Base-by-base conservation (phyloP, 805 yeast species). In the Candida parachauliodes region DNA sequence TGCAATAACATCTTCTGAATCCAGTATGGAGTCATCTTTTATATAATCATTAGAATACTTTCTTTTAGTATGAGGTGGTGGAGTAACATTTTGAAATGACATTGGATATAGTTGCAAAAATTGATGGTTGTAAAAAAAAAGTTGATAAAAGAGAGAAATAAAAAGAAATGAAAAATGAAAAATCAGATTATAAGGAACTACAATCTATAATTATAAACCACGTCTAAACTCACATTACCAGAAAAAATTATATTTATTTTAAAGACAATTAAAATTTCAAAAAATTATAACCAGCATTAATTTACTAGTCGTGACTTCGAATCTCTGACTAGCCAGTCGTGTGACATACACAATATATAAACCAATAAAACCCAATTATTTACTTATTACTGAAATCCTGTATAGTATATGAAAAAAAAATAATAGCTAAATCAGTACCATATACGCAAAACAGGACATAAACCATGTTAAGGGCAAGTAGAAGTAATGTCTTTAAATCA, bases 401-500 rank as follows among this genome's bases (percentile, higher is more conserved):
- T 12, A 28, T 24, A 34, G 16, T n/a, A 16, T 4, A 24, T 5
- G 19, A 24, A 8, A 4, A 34, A 21, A 24, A 4, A 26, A 34
- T 24, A 16, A 19, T 8, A 31, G 11, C 33, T 9, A 33, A 24
- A 7, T 32, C 16, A 24, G 8, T 8, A 15, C 36, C 24, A 22
- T 22, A 8, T 14, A 27, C 8, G 15, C 15, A 9, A 27, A 9
- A 16, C 8, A 8, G 17, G 8, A 21, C 6, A 7, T 9, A 30
- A 18, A 26, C 18, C 19, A 56, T 56, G 61, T 53, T 55, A 45
- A 56, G 61, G 54, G 53, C 46, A 18, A 15, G 7, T 10, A 27
- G n/a, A 28, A 11, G n/a, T n/a, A n/a, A n/a, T n/a, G n/a, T n/a
- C 4, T 18, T 32, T 37, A 39, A 19, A 17, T 37, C 16, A 8